A percentile compares a stretch with the other conserved stretches of the same genome.
Evolutionary conservation across 495 filamentous ascomycete species (phyloP).

Genomic region (Trichocladium antarcticum): DNA sequence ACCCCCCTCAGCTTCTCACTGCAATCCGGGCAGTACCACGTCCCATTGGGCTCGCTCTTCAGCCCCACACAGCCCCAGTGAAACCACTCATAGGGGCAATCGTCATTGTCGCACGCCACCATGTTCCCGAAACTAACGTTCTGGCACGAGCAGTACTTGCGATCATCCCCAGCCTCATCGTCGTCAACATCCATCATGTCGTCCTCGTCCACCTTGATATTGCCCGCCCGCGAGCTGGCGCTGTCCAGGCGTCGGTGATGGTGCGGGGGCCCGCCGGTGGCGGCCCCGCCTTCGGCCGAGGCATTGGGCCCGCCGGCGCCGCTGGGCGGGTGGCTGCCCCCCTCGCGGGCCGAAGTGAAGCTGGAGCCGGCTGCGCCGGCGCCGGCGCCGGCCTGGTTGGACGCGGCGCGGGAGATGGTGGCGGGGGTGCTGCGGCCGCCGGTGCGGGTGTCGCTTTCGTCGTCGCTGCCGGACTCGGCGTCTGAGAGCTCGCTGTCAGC

Average conservation of each 20-base stretch:
- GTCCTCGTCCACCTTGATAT: conserved; percentile 43
- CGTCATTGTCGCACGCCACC: conserved; percentile 93
- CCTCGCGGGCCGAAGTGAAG: conserved; percentile 4
- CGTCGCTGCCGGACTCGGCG: conserved; percentile 47
- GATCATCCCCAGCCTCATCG: conserved; percentile 77
- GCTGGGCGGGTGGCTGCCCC: background rate
- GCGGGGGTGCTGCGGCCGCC: conserved; percentile 28
- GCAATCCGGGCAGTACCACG: conserved; percentile 87
- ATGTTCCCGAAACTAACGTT: conserved; percentile 92
- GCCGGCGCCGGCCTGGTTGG: conserved; percentile 11
- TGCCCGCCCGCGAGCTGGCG: background rate
- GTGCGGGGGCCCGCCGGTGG: background rate
- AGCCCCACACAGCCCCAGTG: conserved; percentile 93
- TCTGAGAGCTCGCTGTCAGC: conserved; percentile 56
- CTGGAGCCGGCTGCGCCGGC: background rate
- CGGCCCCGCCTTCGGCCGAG: background rate
- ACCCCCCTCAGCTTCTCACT: conserved; percentile 49
- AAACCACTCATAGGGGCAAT: conserved; percentile 94
- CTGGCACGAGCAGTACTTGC: conserved; percentile 86
- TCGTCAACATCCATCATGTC: conserved; percentile 61
- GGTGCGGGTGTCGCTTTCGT: conserved; percentile 38
- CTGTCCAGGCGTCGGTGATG: background rate
- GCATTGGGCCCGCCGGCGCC: background rate
- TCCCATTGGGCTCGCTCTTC: conserved; percentile 76
- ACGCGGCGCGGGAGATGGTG: conserved; percentile 13